phyloP scores from a whole-genome alignment of 352 stramenopile genomes.

The Saprolegnia parasitica region DNA sequence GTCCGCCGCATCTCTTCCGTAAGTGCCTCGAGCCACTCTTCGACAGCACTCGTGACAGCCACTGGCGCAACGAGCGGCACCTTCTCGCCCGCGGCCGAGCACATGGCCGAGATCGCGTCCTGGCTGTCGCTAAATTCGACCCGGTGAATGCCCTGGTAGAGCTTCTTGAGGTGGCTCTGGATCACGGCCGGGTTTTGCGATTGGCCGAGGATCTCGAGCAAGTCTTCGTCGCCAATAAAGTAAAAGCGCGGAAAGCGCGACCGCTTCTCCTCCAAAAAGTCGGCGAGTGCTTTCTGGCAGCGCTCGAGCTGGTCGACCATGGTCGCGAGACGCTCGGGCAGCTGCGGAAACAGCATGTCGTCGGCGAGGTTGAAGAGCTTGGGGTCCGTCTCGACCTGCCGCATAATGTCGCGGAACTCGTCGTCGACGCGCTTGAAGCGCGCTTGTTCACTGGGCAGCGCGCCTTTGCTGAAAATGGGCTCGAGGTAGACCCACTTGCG shows the following conservation, averaged over 20 bases:
- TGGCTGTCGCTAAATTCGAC: constrained; percentile 86
- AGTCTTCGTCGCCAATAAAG: constrained; percentile 95
- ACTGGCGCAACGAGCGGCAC: constrained; percentile 81
- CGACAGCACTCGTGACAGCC: constrained; percentile 82
- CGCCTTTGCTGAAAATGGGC: constrained; percentile 93
- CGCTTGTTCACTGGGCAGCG: constrained; percentile 85
- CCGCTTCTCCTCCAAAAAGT: constrained; percentile 94
- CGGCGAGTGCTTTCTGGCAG: constrained; percentile 90
- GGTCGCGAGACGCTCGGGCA: constrained; percentile 66
- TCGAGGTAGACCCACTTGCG: constrained; percentile 96
- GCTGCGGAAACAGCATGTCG: constrained; percentile 84
- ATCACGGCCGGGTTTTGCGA: constrained; percentile 90
- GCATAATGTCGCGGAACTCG: constrained; percentile 93
- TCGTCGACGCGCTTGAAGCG: constrained; percentile 92
- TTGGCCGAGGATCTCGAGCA: constrained; percentile 94
- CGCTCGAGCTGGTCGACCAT: constrained; percentile 93
- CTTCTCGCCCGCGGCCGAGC: constrained; percentile 74
- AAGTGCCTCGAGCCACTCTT: constrained; percentile 92
- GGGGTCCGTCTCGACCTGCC: constrained; percentile 71
- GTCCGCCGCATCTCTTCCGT: constrained; percentile 89
- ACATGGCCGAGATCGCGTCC: constrained; percentile 85
- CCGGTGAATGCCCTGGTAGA: constrained; percentile 92
- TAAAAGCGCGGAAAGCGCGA: constrained; percentile 94
- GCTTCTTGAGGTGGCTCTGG: constrained; percentile 94
- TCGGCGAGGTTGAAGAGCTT: constrained; percentile 92